phyloP scores from a whole-genome alignment of 345 rosid genomes.

The Stellera chamaejasme region DNA sequence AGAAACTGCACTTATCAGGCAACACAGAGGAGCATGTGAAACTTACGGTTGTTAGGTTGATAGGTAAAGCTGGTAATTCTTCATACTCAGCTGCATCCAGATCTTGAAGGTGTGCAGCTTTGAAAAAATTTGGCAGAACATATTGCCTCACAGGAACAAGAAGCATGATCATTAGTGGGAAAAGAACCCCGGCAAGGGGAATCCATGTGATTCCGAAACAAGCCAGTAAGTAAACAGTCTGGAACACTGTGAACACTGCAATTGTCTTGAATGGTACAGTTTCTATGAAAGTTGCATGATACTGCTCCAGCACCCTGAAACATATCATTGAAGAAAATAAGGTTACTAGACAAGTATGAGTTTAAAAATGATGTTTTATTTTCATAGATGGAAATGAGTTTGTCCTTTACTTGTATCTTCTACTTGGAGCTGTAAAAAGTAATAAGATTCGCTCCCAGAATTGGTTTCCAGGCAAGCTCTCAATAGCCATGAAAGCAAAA shows the following conservation, averaged over 20 bases:
- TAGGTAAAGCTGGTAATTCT: constrained; percentile 74
- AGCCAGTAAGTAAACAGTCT: constrained; percentile 57
- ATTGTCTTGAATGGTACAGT: constrained; percentile 83
- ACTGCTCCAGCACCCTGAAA: constrained; percentile 67
- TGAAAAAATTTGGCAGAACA: constrained; percentile 72
- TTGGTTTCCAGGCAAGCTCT: constrained; percentile 92
- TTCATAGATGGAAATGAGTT: not conserved
- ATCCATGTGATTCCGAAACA: constrained; percentile 96
- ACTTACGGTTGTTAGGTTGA: constrained; percentile 57
- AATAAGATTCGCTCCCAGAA: constrained; percentile 90
- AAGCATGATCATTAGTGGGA: constrained; percentile 87
- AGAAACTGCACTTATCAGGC: too few species aligned
- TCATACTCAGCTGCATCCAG: constrained; percentile 92
- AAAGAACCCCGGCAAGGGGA: constrained; percentile 85
- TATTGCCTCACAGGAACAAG: constrained; percentile 87
- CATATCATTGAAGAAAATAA: constrained; percentile 4
- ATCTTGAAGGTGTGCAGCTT: constrained; percentile 86
- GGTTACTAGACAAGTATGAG: not conserved
- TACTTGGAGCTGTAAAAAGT: constrained; percentile 77
- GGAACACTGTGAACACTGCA: constrained; percentile 68
- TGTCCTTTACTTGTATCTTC: constrained; percentile 71
- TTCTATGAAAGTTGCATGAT: constrained; percentile 77
- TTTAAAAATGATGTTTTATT: not conserved
- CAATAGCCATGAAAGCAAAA: constrained; percentile 92
- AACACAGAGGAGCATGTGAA: not conserved